Conservation (phyloP, 305 asterid genomes). For the Solanum hybrid region DNA sequence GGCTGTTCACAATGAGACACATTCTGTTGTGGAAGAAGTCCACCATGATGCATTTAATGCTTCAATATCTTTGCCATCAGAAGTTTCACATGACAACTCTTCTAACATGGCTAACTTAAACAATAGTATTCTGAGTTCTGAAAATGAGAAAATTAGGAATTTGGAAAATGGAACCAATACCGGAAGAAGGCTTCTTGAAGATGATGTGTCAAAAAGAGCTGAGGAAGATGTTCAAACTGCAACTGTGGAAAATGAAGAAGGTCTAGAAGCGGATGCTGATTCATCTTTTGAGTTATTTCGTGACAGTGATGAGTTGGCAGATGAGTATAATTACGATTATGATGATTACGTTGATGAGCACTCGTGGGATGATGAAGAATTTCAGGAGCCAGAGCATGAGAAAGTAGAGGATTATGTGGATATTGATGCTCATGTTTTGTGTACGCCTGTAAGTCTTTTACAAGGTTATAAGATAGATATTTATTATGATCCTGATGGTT, state of each 20-base stretch:
- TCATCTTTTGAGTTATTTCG: constrained; percentile 87
- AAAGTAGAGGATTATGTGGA: constrained; percentile 75
- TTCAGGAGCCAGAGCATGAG: constrained; percentile 77
- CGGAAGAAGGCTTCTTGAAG: constrained; percentile 20
- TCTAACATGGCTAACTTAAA: constrained; percentile 38
- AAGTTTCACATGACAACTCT: constrained; percentile 32
- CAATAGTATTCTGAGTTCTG: constrained; percentile 21
- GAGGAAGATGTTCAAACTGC: constrained; percentile 40
- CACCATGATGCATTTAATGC: constrained; percentile 28
- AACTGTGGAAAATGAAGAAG: constrained; percentile 80
- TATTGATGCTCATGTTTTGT: constrained; percentile 88
- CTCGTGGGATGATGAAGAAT: constrained; percentile 90
- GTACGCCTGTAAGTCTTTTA: constrained; percentile 76
- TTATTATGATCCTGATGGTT: neutral
- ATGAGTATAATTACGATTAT: constrained; percentile 90
- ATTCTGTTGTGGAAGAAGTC: constrained; percentile 30
- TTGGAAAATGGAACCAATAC: constrained; percentile 35
- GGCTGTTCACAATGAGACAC: constrained; percentile 31
- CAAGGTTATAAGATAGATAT: neutral
- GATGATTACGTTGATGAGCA: constrained; percentile 78
- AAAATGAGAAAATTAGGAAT: constrained; percentile 25
- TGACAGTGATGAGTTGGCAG: constrained; percentile 74
- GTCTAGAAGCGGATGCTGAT: constrained; percentile 83
- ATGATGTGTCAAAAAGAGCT: neutral
- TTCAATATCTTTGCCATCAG: constrained; percentile 28